phyloP scores from a whole-genome alignment of 2,329 filamentous ascomycete genomes.

The Fusarium subtropicale region DNA sequence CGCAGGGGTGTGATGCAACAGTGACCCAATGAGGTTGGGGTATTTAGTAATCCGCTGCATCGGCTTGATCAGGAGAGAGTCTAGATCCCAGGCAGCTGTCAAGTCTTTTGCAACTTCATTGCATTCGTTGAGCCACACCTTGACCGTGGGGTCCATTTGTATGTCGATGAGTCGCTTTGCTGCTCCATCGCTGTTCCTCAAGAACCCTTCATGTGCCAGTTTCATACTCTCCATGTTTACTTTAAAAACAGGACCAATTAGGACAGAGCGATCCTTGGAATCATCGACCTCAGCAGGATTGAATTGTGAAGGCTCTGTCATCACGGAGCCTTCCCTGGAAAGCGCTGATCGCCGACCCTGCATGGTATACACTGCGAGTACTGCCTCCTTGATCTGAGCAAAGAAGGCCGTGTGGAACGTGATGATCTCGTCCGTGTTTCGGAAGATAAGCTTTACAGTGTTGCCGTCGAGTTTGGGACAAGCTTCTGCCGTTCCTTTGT shows the following conservation, averaged over 20 bases:
- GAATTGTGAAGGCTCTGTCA: conserved; percentile 56
- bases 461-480: conserved; percentile 83
- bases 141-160: conserved; percentile 72
- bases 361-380: conserved; percentile 81
- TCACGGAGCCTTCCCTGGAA: conserved; percentile 56
- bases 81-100: conserved; percentile 93
- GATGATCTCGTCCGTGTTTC: conserved; percentile 92
- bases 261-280: conserved; percentile 63
- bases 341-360: conserved; percentile 59
- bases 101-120: conserved; percentile 92
- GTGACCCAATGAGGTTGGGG: conserved; percentile 82
- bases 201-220: conserved; percentile 68
- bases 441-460: conserved; percentile 90
- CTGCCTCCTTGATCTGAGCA: conserved; percentile 82
- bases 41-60: conserved; percentile 96
- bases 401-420: conserved; percentile 86
- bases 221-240: conserved; percentile 71
- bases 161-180: conserved; percentile 71
- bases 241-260: conserved; percentile 65
- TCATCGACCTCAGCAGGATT: conserved; percentile 60
- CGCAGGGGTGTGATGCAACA: conserved; percentile 81
- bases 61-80: conserved; percentile 96
- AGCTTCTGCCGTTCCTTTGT: conserved; percentile 89
- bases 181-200: conserved; percentile 72
- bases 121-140: conserved; percentile 93